A percentile compares a stretch with the other conserved stretches of the same genome.
Evolutionary conservation across 768 basidiomycete genomes (phyloP).

Genomic region (Leccinum longicurvipes): DNA sequence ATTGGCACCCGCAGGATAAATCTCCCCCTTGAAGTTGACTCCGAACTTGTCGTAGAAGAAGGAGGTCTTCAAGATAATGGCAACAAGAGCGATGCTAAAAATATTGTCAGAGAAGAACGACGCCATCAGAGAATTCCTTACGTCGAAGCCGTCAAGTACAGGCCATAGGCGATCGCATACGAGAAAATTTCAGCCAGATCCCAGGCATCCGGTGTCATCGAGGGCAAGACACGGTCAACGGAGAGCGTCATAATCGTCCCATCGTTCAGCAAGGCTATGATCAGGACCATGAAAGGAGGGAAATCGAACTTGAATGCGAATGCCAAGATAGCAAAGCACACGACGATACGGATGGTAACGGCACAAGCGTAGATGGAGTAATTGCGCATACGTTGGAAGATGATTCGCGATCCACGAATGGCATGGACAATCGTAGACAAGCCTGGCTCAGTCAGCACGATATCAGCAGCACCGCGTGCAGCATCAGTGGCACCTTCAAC

Average conservation of each 20-base stretch:
- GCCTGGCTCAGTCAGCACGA: slow-evolving; percentile 97
- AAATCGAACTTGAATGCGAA: slow-evolving; percentile 98
- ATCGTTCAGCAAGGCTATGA: slow-evolving; percentile 95
- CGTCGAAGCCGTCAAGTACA: slow-evolving; percentile 93
- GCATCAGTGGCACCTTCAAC: slow-evolving; percentile 99
- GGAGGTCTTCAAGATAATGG: slow-evolving; percentile 78
- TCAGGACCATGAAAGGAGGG: slow-evolving; percentile 99
- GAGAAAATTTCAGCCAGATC: slow-evolving; percentile 95
- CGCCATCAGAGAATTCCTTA: slow-evolving; percentile 37
- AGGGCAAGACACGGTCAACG: slow-evolving; percentile 93
- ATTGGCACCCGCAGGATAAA: slow-evolving; percentile 38
- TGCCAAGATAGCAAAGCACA: slow-evolving; percentile 93
- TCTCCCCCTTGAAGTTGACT: slow-evolving; percentile 47
- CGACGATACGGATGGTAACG: slow-evolving; percentile 98
- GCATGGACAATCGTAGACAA: slow-evolving; percentile 99
- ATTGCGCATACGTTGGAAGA: slow-evolving; percentile 99
- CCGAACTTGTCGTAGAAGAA: slow-evolving; percentile 91
- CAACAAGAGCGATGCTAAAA: slow-evolving; percentile 69
- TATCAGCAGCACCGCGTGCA: slow-evolving; percentile 97
- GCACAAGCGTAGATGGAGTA: slow-evolving; percentile 97
- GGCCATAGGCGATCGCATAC: slow-evolving; percentile 91
- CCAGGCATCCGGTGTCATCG: slow-evolving; percentile 91
- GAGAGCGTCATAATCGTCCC: slow-evolving; percentile 99
- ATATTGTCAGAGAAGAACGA: slow-evolving; percentile 7
- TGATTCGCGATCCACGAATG: slow-evolving; percentile 96